phyloP scores from a whole-genome alignment of 2,329 filamentous ascomycete species.

The Mycocentrospora acerina region DNA sequence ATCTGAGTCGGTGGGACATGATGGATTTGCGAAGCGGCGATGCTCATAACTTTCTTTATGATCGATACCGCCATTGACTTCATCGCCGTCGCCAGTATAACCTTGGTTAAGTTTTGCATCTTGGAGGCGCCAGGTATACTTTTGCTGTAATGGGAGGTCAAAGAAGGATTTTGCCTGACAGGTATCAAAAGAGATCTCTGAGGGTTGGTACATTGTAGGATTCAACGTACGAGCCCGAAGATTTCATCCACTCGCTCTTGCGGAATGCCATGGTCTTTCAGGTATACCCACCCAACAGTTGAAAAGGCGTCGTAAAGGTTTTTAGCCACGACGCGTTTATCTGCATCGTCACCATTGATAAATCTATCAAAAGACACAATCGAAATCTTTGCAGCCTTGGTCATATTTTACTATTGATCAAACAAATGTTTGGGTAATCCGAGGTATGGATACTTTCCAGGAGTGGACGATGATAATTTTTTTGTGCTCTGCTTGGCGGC shows the following conservation, averaged over 20 bases:
- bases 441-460: too few relatives aligned
- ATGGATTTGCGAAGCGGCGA: slow-evolving; percentile 21
- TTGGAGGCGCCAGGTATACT: slow-evolving; percentile 40
- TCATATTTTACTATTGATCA: too few relatives aligned
- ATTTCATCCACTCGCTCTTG: slow-evolving; percentile 34
- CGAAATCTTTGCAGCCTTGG: slow-evolving; percentile 20
- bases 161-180: slow-evolving; percentile 38
- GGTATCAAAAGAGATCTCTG: neutral
- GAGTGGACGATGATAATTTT: too few relatives aligned
- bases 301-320: slow-evolving; percentile 43
- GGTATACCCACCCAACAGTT: slow-evolving; percentile 46
- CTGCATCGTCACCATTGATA: slow-evolving; percentile 20
- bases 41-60: slow-evolving; percentile 32
- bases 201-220: neutral
- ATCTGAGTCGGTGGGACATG: slow-evolving; percentile 18
- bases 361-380: slow-evolving; percentile 29
- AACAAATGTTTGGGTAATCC: too few relatives aligned
- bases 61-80: slow-evolving; percentile 34
- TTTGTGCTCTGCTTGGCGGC: too few relatives aligned
- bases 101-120: slow-evolving; percentile 43
- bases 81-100: slow-evolving; percentile 41
- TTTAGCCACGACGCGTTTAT: slow-evolving; percentile 22
- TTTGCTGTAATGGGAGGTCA: slow-evolving; percentile 33
- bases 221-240: slow-evolving; percentile 27
- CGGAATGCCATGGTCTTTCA: slow-evolving; percentile 44